phyloP scores from a whole-genome alignment of 495 filamentous ascomycete genomes.

The Neurospora sp. region DNA sequence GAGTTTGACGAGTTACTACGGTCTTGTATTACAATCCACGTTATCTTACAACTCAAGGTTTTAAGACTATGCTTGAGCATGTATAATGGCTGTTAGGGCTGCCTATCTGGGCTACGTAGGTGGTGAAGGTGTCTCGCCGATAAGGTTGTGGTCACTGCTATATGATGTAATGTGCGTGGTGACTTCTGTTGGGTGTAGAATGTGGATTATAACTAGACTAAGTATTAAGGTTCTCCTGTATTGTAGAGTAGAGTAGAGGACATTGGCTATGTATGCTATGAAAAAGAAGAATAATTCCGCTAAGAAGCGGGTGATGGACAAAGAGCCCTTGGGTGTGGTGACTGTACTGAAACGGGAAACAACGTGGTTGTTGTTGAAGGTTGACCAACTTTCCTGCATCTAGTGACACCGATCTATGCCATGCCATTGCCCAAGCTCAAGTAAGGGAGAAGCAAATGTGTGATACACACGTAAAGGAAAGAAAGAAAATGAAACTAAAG shows the following conservation, averaged over 20 bases:
- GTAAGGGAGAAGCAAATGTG: neutral
- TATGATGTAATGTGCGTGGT: no score
- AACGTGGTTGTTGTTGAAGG: neutral
- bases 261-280: neutral
- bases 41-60: no score
- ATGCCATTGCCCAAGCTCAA: neutral
- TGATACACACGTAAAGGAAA: neutral
- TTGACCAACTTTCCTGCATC: neutral
- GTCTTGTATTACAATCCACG: no score
- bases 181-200: no score
- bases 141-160: no score
- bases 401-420: neutral
- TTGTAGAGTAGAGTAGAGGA: neutral
- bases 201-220: neutral
- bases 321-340: no score
- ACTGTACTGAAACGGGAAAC: neutral
- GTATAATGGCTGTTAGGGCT: no score
- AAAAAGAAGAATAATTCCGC: neutral
- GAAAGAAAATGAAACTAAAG: neutral
- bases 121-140: no score
- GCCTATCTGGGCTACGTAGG: no score
- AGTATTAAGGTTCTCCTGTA: neutral
- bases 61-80: no score
- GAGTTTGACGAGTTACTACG: no score
- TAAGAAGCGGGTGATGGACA: neutral